phyloP scores from a whole-genome alignment of 768 basidiomycete genomes.

The Boletus edulis region DNA sequence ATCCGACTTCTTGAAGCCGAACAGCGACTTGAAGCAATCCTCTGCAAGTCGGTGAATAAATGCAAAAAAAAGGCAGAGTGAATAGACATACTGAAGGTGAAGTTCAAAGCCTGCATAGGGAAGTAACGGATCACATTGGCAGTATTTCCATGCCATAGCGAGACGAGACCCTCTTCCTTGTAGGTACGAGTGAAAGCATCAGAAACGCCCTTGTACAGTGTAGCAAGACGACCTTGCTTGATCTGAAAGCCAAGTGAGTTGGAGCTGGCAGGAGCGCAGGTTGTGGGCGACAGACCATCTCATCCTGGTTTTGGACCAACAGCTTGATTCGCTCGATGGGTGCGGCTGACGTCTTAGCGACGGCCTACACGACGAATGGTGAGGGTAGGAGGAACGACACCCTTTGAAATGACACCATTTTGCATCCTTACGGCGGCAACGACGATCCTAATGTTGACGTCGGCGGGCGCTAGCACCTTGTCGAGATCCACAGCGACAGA shows the following conservation, averaged over 20 bases:
- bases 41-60: slow-evolving; percentile 37
- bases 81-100: slow-evolving; percentile 89
- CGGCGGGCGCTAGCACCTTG: slow-evolving; percentile 58
- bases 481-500: slow-evolving; percentile 61
- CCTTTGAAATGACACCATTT: slow-evolving; percentile 45
- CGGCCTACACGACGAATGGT: slow-evolving; percentile 58
- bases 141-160: slow-evolving; percentile 99
- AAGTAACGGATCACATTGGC: slow-evolving; percentile 99
- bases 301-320: slow-evolving; percentile 98
- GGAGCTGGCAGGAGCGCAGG: neutral
- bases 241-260: slow-evolving; percentile 52
- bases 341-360: slow-evolving; percentile 98
- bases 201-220: slow-evolving; percentile 93
- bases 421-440: slow-evolving; percentile 74
- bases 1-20: slow-evolving; percentile 97
- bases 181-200: slow-evolving; percentile 95
- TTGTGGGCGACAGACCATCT: slow-evolving; percentile 69
- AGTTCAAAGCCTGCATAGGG: slow-evolving; percentile 99
- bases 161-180: slow-evolving; percentile 90
- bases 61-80: neutral
- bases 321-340: slow-evolving; percentile 99
- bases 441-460: slow-evolving; percentile 59
- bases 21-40: slow-evolving; percentile 98
- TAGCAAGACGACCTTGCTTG: slow-evolving; percentile 97
- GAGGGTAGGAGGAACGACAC: slow-evolving; percentile 29